Percentiles rank a stretch among this genome's conserved stretches.
Conservation (phyloP, 2,329 filamentous ascomycete genomes). For the Malbranchea zuffiana region DNA sequence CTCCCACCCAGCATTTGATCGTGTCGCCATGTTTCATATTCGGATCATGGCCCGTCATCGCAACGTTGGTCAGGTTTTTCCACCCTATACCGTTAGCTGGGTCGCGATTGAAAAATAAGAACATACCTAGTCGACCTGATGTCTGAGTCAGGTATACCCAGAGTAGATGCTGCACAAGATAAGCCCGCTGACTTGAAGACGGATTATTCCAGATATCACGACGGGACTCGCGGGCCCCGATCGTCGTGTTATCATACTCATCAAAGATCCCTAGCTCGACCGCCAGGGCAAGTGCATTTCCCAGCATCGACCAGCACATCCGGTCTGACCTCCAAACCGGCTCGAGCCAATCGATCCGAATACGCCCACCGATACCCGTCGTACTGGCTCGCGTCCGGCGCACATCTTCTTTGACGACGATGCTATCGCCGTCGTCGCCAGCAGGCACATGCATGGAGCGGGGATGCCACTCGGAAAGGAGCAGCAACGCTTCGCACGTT, state of each 20-base stretch:
- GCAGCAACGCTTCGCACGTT: slow-evolving; percentile 48
- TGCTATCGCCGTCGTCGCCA: slow-evolving; percentile 44
- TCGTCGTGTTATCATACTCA: slow-evolving; percentile 36
- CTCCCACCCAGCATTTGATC: slow-evolving; percentile 61
- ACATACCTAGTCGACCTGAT: slow-evolving; percentile 42
- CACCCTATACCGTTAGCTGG: slow-evolving; percentile 21
- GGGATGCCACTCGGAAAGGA: slow-evolving; percentile 49
- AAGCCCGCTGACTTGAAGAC: slow-evolving; percentile 23
- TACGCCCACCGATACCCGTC: slow-evolving; percentile 30
- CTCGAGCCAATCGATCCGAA: slow-evolving; percentile 45
- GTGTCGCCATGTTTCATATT: slow-evolving; percentile 17
- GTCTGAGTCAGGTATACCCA: slow-evolving; percentile 43
- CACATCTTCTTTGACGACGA: slow-evolving; percentile 41
- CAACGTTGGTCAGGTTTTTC: slow-evolving; percentile 17
- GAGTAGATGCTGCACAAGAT: slow-evolving; percentile 30
- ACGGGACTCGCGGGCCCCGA: slow-evolving; percentile 16
- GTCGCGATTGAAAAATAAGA: slow-evolving; percentile 39
- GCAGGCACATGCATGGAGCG: slow-evolving; percentile 45
- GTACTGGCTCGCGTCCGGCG: slow-evolving; percentile 23
- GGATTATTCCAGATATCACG: slow-evolving; percentile 21
- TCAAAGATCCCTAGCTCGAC: slow-evolving; percentile 45
- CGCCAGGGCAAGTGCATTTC: slow-evolving; percentile 42
- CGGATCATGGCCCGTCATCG: slow-evolving; percentile 15
- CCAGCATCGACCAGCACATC: slow-evolving; percentile 52
- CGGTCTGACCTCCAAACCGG: slow-evolving; percentile 45